Conservation (phyloP, 345 rosid species). For the Arabis alpina region DNA sequence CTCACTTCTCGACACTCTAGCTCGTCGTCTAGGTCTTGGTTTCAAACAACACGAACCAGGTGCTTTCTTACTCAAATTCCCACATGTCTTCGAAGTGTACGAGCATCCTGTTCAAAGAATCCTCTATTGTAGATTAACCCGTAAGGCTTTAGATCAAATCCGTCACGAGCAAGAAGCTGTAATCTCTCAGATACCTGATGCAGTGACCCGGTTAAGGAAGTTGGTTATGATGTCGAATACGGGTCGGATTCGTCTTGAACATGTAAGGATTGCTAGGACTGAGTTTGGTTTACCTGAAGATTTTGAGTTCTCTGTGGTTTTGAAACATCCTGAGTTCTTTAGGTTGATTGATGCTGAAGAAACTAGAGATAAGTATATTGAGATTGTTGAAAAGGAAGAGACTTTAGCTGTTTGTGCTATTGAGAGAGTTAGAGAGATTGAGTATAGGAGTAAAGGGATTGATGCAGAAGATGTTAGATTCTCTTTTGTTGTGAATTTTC, state of each 20-base stretch:
- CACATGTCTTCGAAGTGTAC: conserved; percentile 77
- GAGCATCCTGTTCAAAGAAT: conserved; percentile 94
- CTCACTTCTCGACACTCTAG: conserved; percentile 70
- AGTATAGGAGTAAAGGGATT: conserved; percentile 80
- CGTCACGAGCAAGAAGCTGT: conserved; percentile 67
- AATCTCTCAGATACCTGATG: conserved; percentile 62
- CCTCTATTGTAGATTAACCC: conserved; percentile 73
- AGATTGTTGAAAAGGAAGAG: conserved; percentile 66
- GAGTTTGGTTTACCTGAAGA: conserved; percentile 95
- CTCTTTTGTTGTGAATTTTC: conserved; percentile 79
- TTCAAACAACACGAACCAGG: conserved; percentile 82
- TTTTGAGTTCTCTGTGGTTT: conserved; percentile 79
- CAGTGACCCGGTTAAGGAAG: conserved; percentile 71
- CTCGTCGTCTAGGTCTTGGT: conserved; percentile 74
- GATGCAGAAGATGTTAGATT: conserved; percentile 88
- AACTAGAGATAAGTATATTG: conserved; percentile 80
- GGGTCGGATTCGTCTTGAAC: conserved; percentile 78
- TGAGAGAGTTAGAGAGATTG: conserved; percentile 81
- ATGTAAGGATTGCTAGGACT: conserved; percentile 71
- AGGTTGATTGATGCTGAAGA: conserved; percentile 70
- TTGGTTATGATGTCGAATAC: conserved; percentile 82
- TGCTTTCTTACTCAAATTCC: conserved; percentile 79
- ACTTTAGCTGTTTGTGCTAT: conserved; percentile 65
- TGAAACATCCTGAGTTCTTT: conserved; percentile 70
- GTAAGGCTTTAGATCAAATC: conserved; percentile 69